These are phyloP conservation scores for Hymenoscyphus albidus DNA, from an alignment of 2,329 filamentous ascomycete species.

Conservation along the genomic window DNA sequence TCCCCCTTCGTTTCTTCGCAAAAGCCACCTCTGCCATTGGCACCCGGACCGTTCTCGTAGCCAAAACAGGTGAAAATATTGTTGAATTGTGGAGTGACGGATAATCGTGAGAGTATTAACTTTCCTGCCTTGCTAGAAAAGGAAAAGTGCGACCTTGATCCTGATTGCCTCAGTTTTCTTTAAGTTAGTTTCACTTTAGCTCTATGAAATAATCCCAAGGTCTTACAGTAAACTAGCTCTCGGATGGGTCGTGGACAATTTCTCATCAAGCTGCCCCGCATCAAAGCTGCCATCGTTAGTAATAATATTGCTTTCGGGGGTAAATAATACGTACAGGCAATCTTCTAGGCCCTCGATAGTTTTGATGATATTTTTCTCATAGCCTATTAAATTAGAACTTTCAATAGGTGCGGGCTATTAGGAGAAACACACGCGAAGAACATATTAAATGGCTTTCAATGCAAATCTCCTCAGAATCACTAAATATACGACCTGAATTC, in stretches of 20 bases:
- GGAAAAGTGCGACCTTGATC: background rate
- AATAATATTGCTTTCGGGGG: background rate
- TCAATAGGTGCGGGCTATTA: background rate
- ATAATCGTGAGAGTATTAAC: background rate
- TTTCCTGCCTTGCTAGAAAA: background rate
- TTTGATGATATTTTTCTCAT: background rate
- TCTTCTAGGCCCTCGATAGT: background rate
- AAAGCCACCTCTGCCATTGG: background rate
- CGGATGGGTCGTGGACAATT: background rate
- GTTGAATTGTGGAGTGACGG: background rate
- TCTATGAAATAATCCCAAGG: background rate
- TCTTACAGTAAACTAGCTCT: background rate
- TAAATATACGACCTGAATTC: background rate
- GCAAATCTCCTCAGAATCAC: background rate
- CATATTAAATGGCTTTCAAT: background rate
- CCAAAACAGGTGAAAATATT: background rate
- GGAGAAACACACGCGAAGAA: background rate
- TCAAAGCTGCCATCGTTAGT: background rate
- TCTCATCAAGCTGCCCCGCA: background rate
- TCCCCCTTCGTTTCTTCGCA: background rate
- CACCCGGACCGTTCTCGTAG: background rate
- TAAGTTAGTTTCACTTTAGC: background rate
- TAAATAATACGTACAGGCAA: background rate
- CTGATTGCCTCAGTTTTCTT: background rate
- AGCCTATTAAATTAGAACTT: background rate